Percentiles rank a stretch among this genome's conserved stretches.
These are phyloP conservation scores for Kluyveromyces siamensis DNA, from an alignment of 805 yeast genomes.

Conservation along the genomic window DNA sequence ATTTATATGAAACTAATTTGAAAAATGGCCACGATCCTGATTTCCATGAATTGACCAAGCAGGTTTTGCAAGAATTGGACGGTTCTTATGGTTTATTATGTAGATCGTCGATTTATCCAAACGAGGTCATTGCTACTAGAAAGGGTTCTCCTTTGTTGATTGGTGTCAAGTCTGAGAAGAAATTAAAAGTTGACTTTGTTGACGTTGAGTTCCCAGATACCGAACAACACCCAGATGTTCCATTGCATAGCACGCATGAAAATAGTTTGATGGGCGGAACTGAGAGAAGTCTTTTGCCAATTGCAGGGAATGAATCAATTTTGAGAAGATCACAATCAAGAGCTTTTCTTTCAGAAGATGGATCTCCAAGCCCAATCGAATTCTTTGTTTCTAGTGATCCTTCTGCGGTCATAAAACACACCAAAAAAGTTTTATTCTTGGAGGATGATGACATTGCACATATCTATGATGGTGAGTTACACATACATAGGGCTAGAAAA, in stretches of 20 bases:
- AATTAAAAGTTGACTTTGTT: slow-evolving; percentile 93
- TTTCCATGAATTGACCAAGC: slow-evolving; percentile 86
- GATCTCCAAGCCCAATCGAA: slow-evolving; percentile 87
- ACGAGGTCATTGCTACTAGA: slow-evolving; percentile 93
- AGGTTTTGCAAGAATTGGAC: slow-evolving; percentile 84
- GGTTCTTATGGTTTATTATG: slow-evolving; percentile 97
- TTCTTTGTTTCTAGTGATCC: slow-evolving; percentile 96
- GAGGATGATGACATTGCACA: slow-evolving; percentile 99
- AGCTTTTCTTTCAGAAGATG: slow-evolving; percentile 92
- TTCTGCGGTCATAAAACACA: slow-evolving; percentile 91
- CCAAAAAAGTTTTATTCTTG: slow-evolving; percentile 90
- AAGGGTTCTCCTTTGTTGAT: slow-evolving; percentile 96
- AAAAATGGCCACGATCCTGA: slow-evolving; percentile 73
- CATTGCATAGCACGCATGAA: slow-evolving; percentile 18
- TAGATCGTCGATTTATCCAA: slow-evolving; percentile 86
- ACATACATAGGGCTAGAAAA: slow-evolving; percentile 91
- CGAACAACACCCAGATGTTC: slow-evolving; percentile 29
- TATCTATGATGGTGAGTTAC: slow-evolving; percentile 95
- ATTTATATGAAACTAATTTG: slow-evolving; percentile 68
- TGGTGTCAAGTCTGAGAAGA: slow-evolving; percentile 94
- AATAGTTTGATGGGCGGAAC: slow-evolving; percentile 15
- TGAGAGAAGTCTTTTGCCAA: slow-evolving; percentile 35
- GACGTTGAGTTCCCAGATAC: slow-evolving; percentile 93
- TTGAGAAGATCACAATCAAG: slow-evolving; percentile 89
- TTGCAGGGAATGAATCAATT: slow-evolving; percentile 44